Base-by-base conservation (phyloP, 129 eudicot species). In the Saposhnikovia divaricata region DNA sequence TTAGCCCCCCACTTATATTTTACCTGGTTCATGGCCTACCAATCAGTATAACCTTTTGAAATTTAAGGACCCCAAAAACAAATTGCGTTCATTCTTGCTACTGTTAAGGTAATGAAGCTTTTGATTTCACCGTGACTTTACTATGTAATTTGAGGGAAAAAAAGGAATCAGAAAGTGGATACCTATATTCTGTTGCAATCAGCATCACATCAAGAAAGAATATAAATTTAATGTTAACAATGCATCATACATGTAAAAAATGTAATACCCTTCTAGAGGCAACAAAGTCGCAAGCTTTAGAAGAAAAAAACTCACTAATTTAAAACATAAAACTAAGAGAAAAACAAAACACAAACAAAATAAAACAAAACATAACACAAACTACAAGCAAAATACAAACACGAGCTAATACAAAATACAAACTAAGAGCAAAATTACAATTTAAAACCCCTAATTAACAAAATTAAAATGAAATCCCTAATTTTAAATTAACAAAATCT, bases 1-100 rank as follows among this genome's bases (percentile, higher is more conserved):
- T n/a, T n/a, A n/a, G n/a, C n/a, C 43, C 84, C 81, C 81, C 78
- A 66, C 72, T 77, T n/a, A 18, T 38, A 45, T 76, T 27, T 82
- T 43, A 44, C 19, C 9, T 34, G 46, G 73, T 31, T 37, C 25
- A 53, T 31, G 77, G 57, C 85, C 85, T 51, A 71, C 81, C 85
- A 82, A 82, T 82, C 72, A 76, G 76, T 77, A 76, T 23, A 77
- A 34, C 68, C 77, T 44, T 70, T 78, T 40, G 74, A 55, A 50
- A 48, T 68, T 81, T 66, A 81, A 59, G 44, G 44, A 46, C 61
- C 72, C 47, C 15, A n/a, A 80, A 71, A 79, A 77, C 80, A 73
- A 45, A 53, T 25, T 66, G 55, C 27, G 78, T 34, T 19, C 50
- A 85, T 40, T 73, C 82, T 72, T 76, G 55, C 27, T 55, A 38